These are phyloP conservation scores for Fusarium bactridioides DNA, from an alignment of 2,329 filamentous ascomycete genomes.

Conservation along the genomic window DNA sequence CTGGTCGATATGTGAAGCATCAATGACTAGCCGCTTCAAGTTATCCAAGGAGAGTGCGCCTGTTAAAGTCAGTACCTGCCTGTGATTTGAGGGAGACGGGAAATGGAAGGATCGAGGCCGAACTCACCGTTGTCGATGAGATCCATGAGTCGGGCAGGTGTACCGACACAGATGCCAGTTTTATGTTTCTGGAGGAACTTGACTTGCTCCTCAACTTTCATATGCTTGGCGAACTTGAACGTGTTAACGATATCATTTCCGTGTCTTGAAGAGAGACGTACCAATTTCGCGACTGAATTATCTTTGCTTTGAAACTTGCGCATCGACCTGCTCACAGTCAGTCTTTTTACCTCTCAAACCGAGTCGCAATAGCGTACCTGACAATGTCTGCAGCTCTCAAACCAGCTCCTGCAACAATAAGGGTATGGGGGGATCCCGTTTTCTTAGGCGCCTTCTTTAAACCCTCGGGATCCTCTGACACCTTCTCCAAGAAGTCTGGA, in stretches of 20 bases:
- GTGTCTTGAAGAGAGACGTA: constrained; percentile 40
- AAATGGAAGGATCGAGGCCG: neutral
- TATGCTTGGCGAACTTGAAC: constrained; percentile 87
- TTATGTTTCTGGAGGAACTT: constrained; percentile 73
- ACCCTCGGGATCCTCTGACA: constrained; percentile 63
- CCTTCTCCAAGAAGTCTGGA: constrained; percentile 78
- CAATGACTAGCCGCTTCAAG: constrained; percentile 82
- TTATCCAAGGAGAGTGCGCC: constrained; percentile 75
- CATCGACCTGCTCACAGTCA: constrained; percentile 62
- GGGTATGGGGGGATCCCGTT: constrained; percentile 81
- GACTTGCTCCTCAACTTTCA: constrained; percentile 90
- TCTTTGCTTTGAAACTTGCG: constrained; percentile 83
- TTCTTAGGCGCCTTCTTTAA: constrained; percentile 72
- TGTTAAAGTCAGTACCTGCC: constrained; percentile 10
- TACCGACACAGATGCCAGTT: constrained; percentile 89
- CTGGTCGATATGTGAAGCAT: constrained; percentile 91
- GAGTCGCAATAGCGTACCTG: constrained; percentile 56
- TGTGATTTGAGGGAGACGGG: neutral
- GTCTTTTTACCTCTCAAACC: neutral
- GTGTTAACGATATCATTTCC: neutral
- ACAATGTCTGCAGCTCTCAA: constrained; percentile 86
- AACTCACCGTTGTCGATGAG: constrained; percentile 78
- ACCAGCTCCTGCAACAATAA: constrained; percentile 86
- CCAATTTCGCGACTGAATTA: constrained; percentile 81
- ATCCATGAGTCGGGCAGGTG: constrained; percentile 82